These are phyloP conservation scores for Coleophoma crateriformis DNA, from an alignment of 2,329 filamentous ascomycete genomes.

Conservation along the genomic window DNA sequence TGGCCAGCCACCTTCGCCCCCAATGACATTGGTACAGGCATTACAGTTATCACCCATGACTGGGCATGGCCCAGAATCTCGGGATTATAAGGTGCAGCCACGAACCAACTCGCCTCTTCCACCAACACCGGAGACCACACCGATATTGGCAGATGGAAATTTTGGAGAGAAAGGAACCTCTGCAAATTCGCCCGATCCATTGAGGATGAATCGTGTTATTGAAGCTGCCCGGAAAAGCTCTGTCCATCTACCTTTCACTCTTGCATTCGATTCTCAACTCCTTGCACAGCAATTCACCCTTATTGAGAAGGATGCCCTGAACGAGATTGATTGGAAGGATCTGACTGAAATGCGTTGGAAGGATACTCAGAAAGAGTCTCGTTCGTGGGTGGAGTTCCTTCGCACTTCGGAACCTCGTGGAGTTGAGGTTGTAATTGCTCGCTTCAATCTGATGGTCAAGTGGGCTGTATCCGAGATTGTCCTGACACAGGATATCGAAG, in stretches of 20 bases:
- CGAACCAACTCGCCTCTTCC: constrained; percentile 14
- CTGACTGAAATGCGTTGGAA: constrained; percentile 81
- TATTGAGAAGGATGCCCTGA: constrained; percentile 79
- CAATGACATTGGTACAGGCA: constrained; percentile 42
- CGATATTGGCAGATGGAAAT: constrained; percentile 9
- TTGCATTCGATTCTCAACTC: constrained; percentile 74
- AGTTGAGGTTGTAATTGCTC: constrained; percentile 77
- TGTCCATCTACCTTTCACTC: constrained; percentile 68
- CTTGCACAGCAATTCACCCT: constrained; percentile 80
- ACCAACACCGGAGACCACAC: constrained; percentile 25
- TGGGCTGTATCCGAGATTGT: constrained; percentile 79
- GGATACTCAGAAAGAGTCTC: constrained; percentile 58
- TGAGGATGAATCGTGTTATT: constrained; percentile 17
- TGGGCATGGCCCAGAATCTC: constrained; percentile 31
- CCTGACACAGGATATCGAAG: constrained; percentile 64
- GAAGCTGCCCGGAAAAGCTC: constrained; percentile 24
- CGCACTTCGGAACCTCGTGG: constrained; percentile 66
- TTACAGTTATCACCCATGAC: constrained; percentile 36
- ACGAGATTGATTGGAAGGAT: constrained; percentile 86
- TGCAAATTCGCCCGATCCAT: constrained; percentile 13
- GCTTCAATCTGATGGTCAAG: constrained; percentile 85
- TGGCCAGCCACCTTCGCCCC: constrained; percentile 35
- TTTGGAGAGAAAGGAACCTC: constrained; percentile 13
- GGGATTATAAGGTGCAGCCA: constrained; percentile 8
- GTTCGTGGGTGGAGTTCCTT: constrained; percentile 79